Base-by-base conservation (phyloP, 371 early-diverging fungal genomes). In the Zychaea mexicana region DNA sequence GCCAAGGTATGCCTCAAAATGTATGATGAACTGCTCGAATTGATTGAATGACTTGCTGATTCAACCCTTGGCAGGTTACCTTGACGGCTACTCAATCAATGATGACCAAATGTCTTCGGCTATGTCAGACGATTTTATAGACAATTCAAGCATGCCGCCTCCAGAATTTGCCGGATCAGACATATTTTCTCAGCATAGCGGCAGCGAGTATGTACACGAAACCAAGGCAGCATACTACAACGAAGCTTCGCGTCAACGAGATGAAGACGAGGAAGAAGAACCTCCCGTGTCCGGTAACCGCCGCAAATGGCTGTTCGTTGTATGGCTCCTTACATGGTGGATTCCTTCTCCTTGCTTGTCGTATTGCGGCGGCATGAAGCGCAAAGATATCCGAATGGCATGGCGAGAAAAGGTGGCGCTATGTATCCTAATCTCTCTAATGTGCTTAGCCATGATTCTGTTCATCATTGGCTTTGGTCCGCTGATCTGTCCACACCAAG, bases 241-340 rank as follows among this genome's bases (percentile, higher is more conserved):
- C 30, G 65, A 68, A 62, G 42, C 57, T n/a, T 67, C 6, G 13
- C 36, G 33, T 5, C 24, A 58, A 21, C 31, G 27, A 33, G 68
- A 62, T 8, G 65, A 61, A 2, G 66, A 57, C 0, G 60, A 60
- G 30, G 63, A 69, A 22, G 61, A 73, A 6, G 60, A 67, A 2
- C 38, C 62, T 1, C 15, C 66, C 2, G 9, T 70, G 71, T 86
- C 64, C 67, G 75, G 68, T 60, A 85, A 75, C 4, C 81, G 90
- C 59, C 74, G 76, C 6, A 78, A 85, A 62, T 98, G 98, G 98
- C 74, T 96, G 8, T 76, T 80, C 38, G 78, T 90, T 68, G 93
- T 93, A 0, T 95, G 93, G 93, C 62, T 81, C 7, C 74, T 92
- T 42, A 98, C 98, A 1, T 95, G 92, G 91, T 95, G 94, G 92